Base-by-base conservation (phyloP, 371 early-diverging fungal genomes). In the Aphelidium insulamus region DNA sequence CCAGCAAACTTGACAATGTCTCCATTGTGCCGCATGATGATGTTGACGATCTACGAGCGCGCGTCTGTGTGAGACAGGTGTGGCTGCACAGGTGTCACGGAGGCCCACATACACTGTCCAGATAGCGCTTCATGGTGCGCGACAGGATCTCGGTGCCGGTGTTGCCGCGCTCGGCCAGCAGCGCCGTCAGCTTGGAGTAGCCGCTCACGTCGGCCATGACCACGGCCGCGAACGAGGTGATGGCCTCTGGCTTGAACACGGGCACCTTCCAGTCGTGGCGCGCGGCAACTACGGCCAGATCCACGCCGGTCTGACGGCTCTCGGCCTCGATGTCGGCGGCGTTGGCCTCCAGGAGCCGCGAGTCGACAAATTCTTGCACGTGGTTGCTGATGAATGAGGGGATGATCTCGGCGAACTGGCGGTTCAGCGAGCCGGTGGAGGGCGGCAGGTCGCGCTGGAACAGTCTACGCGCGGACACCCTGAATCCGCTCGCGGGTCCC, bases 1-100 rank as follows among this genome's bases (percentile, higher is more conserved):
- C 63, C 63, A 2, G 48, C 62, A 37, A 63, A 63, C 41, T 63
- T 63, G 18, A 63, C 57, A 39, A 63, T 62, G 38, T 63, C 63
- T 7, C 63, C 63, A 5, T 50, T 56, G 39, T 59, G 54, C 9
- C 32, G 18, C 3, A 47, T 26, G 8, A 63, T 55, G 16, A 41
- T 55, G 34, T 54, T 45, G 28, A 63, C 59, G 34, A 62, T 62
- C 62, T 62, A 28, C 8, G 20, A 29, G 9, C 14, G 16, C 14
- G 19, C 10, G 5, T 21, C 15, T 22, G 5, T 2, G 25, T 21
- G 4, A 5, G 16, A 22, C 9, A 8, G 9, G 25, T 3, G 15
- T 8, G 16, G 11, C 12, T 28, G 23, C 2, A 33, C 19, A 24
- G 15, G 31, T n/a, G n/a, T n/a, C n/a, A n/a, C n/a, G n/a, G n/a